These are phyloP conservation scores for Haplosporangium gracile DNA, from an alignment of 192 early-diverging fungal species.

Conservation along the genomic window DNA sequence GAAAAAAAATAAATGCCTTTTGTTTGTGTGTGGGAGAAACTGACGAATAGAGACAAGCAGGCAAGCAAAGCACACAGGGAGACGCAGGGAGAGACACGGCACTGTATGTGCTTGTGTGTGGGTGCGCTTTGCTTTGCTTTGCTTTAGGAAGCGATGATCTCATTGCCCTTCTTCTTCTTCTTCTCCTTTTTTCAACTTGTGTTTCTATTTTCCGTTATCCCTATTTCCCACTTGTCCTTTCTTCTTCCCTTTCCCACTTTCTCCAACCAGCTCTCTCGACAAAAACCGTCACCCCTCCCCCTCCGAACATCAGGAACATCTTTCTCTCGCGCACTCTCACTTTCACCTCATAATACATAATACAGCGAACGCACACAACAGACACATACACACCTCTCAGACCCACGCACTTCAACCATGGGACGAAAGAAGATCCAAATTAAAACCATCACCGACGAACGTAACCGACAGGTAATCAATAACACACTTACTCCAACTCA, in stretches of 20 bases:
- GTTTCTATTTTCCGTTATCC: not conserved
- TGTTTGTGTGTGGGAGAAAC: too few species aligned
- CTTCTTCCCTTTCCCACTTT: not conserved
- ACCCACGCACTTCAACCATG: conserved; percentile 65
- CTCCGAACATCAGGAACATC: not conserved
- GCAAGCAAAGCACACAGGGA: not conserved
- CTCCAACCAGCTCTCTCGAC: not conserved
- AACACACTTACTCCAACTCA: not conserved
- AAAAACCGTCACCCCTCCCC: not conserved
- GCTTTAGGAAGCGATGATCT: not conserved
- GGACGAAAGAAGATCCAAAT: conserved; percentile 97
- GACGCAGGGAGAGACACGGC: not conserved
- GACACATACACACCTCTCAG: not conserved
- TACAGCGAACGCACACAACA: not conserved
- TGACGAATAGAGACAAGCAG: not conserved
- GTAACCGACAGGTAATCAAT: conserved; percentile 85
- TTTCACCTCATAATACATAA: not conserved
- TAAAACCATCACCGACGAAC: conserved; percentile 88
- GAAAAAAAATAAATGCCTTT: not conserved
- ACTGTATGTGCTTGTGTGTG: not conserved
- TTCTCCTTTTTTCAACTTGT: not conserved
- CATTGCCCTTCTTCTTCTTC: not conserved
- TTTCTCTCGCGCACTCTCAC: not conserved
- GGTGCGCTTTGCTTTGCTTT: not conserved
- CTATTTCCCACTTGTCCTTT: not conserved